A percentile compares a stretch with the other conserved stretches of the same genome.
Evolutionary conservation across 345 rosid species (phyloP).

Genomic region (Theobroma cacao): DNA sequence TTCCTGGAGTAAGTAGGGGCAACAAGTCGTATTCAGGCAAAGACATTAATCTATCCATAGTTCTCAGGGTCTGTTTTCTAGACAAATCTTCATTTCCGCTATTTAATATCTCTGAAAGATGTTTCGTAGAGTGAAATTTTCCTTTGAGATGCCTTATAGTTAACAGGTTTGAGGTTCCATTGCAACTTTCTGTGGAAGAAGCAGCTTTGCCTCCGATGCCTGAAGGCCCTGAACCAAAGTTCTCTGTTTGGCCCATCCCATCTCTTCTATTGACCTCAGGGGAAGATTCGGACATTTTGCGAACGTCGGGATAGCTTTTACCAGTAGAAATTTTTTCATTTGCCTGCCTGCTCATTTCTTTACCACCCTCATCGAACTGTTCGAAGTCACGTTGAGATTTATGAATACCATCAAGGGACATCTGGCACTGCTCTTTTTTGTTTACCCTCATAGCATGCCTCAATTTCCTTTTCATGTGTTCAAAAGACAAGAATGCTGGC

Average conservation of each 20-base stretch:
- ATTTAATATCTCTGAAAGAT: conserved; percentile 30
- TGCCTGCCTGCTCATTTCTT: conserved; percentile 25
- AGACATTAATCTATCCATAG: conserved; percentile 31
- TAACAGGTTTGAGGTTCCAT: conserved; percentile 28
- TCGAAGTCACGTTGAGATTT: conserved; percentile 8
- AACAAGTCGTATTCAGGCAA: conserved; percentile 49
- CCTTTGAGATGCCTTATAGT: conserved; percentile 31
- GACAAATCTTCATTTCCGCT: conserved; percentile 28
- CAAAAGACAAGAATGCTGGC: conserved; percentile 45
- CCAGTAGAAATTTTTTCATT: conserved; percentile 16
- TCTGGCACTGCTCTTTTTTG: conserved; percentile 29
- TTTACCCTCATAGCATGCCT: conserved; percentile 44
- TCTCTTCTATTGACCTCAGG: conserved; percentile 14
- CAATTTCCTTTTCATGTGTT: conserved; percentile 59
- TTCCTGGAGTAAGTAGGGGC: conserved; percentile 24
- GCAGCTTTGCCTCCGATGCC: conserved; percentile 20
- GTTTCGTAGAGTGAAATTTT: conserved; percentile 18
- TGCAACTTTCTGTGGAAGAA: conserved; percentile 27
- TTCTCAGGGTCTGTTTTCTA: conserved; percentile 29
- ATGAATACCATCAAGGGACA: conserved; percentile 10
- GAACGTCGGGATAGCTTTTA: conserved; percentile 12
- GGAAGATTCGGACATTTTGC: conserved; percentile 15
- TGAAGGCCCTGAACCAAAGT: conserved; percentile 8
- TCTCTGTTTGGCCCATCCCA: conserved; percentile 8
- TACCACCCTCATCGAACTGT: conserved; percentile 18